These are phyloP conservation scores for Mortierella sp. DNA, from an alignment of 371 early-diverging fungal species.

Conservation along the genomic window DNA sequence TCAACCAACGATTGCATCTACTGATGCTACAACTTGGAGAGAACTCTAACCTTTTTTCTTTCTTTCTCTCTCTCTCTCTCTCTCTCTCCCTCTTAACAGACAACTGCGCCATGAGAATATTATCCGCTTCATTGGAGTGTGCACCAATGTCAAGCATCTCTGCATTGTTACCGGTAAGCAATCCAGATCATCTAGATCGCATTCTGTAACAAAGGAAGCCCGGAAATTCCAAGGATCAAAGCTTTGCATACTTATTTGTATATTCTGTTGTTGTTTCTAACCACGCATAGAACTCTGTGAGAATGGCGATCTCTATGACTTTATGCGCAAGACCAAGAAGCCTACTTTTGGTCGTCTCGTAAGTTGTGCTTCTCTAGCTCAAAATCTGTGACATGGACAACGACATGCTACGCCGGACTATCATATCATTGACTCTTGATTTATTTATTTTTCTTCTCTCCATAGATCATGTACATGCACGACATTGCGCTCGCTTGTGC, in stretches of 20 bases:
- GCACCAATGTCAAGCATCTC: slow-evolving; percentile 74
- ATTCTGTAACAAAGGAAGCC: not conserved
- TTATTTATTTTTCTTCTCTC: not conserved
- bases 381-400: not conserved
- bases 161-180: slow-evolving; percentile 72
- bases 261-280: not conserved
- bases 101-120: slow-evolving; percentile 85
- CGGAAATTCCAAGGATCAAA: too few species aligned
- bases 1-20: not conserved
- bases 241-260: not conserved
- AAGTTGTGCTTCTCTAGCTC: not conserved
- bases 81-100: slow-evolving; percentile 34
- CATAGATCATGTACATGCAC: slow-evolving; percentile 81
- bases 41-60: too few species aligned
- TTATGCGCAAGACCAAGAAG: slow-evolving; percentile 73
- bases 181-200: not conserved
- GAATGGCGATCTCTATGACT: slow-evolving; percentile 83
- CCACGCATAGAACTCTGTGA: slow-evolving; percentile 70
- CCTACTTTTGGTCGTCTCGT: slow-evolving; percentile 73
- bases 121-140: slow-evolving; percentile 81
- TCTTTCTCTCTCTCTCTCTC: not conserved
- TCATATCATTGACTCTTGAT: not conserved
- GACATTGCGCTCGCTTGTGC: slow-evolving; percentile 75
- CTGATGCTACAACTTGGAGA: too few species aligned
- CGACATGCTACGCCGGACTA: not conserved